Base-by-base conservation (phyloP, 139 green algal species). In the Chloropicon primus region DNA sequence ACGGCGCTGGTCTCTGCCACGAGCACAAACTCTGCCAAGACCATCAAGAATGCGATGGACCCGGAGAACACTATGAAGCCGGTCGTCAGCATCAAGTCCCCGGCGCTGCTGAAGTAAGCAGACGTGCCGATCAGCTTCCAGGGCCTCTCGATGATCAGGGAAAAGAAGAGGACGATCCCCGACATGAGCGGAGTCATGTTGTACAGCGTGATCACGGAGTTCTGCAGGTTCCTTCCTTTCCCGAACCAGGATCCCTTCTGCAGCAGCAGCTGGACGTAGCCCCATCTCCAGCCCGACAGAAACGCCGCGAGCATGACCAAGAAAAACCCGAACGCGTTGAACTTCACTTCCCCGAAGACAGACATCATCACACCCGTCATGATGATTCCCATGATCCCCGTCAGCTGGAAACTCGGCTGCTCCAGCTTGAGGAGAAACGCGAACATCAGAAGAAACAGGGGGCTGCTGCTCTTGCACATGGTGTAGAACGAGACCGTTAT, bases 401-500 rank as follows among this genome's bases (percentile, higher is more conserved):
- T 62, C 10, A 62, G 41, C 41, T 62, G 41, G 41, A 62, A 83
- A 25, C 27, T 83, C 24, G 78, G 74, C 2, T 22, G 25, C 76
- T 88, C 84, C 1, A 87, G 22, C 24, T 78, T 54, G 26, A 77
- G 23, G 2, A 27, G 17, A 84, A 98, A 97, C 24, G 91, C 92
- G 80, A 97, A 97, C 1, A 86, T 25, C 24, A 98, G 88, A 75
- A 98, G 86, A 85, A 97, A 98, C 2, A 98, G 79, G 1, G 94
- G 93, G 2, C 89, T 74, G 26, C 26, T 84, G 54, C 77, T 77
- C 78, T 85, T 87, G 72, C 73, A 81, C 92, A 98, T 96, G 2
- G 93, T 96, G 86, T 98, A 98, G 85, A 98, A 98, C 72, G 78
- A 88, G 17, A 97, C 85, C 24, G 91, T 94, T 85, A 96, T 96